A percentile compares a stretch with the other conserved stretches of the same genome.
Evolutionary conservation across 768 basidiomycete genomes (phyloP).

Genomic region (Boletus rubroflammeus): DNA sequence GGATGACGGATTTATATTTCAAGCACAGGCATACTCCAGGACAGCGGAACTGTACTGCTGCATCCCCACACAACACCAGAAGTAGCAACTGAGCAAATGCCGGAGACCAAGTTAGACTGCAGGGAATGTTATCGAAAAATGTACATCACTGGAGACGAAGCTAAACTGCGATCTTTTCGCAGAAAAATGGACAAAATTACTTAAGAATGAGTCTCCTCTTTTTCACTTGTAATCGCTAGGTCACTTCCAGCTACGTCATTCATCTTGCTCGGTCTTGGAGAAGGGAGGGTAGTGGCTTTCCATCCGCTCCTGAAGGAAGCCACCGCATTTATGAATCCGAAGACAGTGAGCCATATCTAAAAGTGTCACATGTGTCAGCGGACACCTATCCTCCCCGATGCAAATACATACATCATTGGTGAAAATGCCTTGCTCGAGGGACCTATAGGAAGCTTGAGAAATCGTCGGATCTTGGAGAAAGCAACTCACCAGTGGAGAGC

Average conservation of each 20-base stretch:
- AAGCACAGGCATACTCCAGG: not conserved
- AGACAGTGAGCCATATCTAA: constrained; percentile 39
- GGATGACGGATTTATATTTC: not conserved
- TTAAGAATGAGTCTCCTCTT: constrained; percentile 7
- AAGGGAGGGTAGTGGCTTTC: constrained; percentile 54
- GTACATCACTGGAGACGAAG: not conserved
- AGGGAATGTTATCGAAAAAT: not conserved
- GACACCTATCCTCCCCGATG: not conserved
- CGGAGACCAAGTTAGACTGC: not conserved
- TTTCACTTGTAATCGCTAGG: constrained; percentile 5
- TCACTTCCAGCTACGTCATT: constrained; percentile 3
- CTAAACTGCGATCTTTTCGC: not conserved
- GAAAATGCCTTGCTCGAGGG: constrained; percentile 62
- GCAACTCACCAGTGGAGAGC: constrained; percentile 75
- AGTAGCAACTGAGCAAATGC: not conserved
- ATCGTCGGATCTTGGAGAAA: not conserved
- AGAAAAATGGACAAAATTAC: not conserved
- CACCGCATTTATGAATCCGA: constrained; percentile 48
- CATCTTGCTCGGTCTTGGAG: not conserved
- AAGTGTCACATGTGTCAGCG: constrained; percentile 3
- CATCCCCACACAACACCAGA: not conserved
- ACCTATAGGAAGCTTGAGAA: constrained; percentile 42
- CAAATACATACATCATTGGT: constrained; percentile 52
- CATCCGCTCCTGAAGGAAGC: constrained; percentile 67
- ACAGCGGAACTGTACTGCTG: not conserved